Percentiles rank a stretch among this genome's conserved stretches.
Conservation (phyloP, 2,329 filamentous ascomycete species). For the Aspergillus udagawae region DNA sequence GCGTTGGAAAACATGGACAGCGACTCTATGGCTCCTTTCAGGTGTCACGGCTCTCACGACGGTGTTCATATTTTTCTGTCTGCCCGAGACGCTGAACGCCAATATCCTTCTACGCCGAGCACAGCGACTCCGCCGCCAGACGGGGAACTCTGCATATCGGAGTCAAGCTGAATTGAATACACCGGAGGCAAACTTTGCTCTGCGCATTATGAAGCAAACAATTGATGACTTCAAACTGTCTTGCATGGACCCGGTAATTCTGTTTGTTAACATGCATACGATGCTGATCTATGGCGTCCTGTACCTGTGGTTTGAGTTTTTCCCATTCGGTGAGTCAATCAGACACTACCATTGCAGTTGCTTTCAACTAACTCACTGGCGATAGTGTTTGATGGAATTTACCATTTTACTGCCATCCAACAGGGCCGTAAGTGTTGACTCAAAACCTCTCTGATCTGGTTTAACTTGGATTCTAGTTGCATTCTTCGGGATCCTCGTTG, state of each 20-base stretch:
- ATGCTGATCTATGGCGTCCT: conserved; percentile 16
- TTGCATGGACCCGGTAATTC: conserved; percentile 9
- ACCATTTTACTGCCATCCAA: conserved; percentile 7
- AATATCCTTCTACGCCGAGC: conserved; percentile 14
- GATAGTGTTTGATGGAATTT: conserved; percentile 12
- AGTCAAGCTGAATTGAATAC: no score
- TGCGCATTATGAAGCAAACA: no score
- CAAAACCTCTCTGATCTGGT: no score
- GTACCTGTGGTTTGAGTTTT: conserved; percentile 19
- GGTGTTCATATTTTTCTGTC: background rate
- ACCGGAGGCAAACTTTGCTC: no score
- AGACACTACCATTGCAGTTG: no score
- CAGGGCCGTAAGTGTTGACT: no score
- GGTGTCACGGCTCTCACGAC: conserved; percentile 1
- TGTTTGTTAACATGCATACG: conserved; percentile 12
- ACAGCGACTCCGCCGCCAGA: conserved; percentile 5
- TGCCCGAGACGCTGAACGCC: conserved; percentile 6
- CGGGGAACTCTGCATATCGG: conserved; percentile 6
- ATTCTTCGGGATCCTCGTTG: conserved; percentile 11
- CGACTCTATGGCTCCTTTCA: conserved; percentile 3
- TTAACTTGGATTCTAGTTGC: no score
- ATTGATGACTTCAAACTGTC: no score
- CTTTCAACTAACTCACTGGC: no score
- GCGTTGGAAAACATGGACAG: conserved; percentile 3
- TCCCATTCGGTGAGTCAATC: conserved; percentile 17